Evolutionary conservation across 2,329 filamentous ascomycete species (phyloP).

Genomic region (Hirsutella thompsonii): DNA sequence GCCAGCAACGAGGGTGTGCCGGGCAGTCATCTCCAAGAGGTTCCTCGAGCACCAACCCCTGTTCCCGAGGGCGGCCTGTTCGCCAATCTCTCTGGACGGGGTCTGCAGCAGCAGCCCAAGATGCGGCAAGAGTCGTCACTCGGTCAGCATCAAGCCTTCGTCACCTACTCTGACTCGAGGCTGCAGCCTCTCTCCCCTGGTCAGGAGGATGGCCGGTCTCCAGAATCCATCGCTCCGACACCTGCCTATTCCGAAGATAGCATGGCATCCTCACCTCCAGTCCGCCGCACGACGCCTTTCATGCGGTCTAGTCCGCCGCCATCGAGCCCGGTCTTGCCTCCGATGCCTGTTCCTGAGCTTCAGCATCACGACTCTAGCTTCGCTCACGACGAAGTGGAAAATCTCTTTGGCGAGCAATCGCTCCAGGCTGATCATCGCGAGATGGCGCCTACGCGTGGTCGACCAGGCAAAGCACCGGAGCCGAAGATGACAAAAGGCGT

Average conservation of each 20-base stretch:
- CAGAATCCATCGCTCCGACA: slow-evolving; percentile 39
- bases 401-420: slow-evolving; percentile 51
- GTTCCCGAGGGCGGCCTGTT: slow-evolving; percentile 38
- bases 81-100: slow-evolving; percentile 14
- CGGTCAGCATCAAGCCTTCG: slow-evolving; percentile 34
- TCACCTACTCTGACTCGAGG: slow-evolving; percentile 27
- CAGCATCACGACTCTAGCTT: slow-evolving; percentile 63
- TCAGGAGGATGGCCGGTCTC: slow-evolving; percentile 39
- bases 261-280: slow-evolving; percentile 76
- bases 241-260: slow-evolving; percentile 49
- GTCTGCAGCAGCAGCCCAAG: slow-evolving; percentile 15
- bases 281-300: slow-evolving; percentile 49
- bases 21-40: slow-evolving; percentile 50
- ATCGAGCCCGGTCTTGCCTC: slow-evolving; percentile 67
- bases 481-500: slow-evolving; percentile 21
- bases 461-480: slow-evolving; percentile 12
- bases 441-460: slow-evolving; percentile 11
- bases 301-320: slow-evolving; percentile 49
- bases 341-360: slow-evolving; percentile 44
- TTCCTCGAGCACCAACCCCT: slow-evolving; percentile 67
- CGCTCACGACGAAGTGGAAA: slow-evolving; percentile 66
- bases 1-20: slow-evolving; percentile 29
- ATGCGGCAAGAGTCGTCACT: slow-evolving; percentile 49
- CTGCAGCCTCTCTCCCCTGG: slow-evolving; percentile 25
- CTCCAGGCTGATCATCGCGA: slow-evolving; percentile 26